Percentiles rank a stretch among this genome's conserved stretches.
These are phyloP conservation scores for Oryza rufipogon DNA, from an alignment of 176 grass and related monocot genomes.

Conservation along the genomic window DNA sequence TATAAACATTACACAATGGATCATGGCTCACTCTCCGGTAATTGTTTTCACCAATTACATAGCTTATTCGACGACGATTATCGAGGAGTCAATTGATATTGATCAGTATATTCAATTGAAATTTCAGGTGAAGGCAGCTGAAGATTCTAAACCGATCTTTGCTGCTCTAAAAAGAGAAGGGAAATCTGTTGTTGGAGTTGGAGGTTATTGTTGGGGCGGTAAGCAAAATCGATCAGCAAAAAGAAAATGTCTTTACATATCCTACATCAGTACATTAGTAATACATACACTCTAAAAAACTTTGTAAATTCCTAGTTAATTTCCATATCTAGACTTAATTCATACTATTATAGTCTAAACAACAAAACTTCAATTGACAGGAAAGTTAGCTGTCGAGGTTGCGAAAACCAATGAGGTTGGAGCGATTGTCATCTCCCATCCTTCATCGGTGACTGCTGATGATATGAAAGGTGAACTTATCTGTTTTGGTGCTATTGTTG, in stretches of 20 bases:
- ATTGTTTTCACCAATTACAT: neutral
- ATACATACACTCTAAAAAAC: neutral
- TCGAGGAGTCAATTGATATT: neutral
- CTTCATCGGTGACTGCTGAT: neutral
- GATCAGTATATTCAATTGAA: neutral
- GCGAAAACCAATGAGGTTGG: neutral
- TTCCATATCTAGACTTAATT: neutral
- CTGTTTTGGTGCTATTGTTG: neutral
- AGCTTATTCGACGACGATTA: neutral
- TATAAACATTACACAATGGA: constrained; percentile 30
- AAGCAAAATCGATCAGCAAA: neutral
- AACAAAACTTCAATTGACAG: neutral
- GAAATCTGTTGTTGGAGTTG: neutral
- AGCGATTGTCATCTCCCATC: constrained; percentile 5
- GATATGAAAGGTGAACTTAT: constrained; percentile 14
- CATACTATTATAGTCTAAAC: neutral
- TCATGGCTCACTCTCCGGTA: constrained; percentile 36
- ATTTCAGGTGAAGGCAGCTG: constrained; percentile 24
- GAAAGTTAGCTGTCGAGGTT: constrained; percentile 6
- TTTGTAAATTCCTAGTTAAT: neutral
- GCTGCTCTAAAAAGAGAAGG: neutral
- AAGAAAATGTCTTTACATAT: neutral
- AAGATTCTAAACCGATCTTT: constrained; percentile 27
- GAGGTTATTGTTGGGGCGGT: constrained; percentile 42
- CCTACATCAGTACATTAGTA: neutral